Conservation (phyloP, 2,329 filamentous ascomycete genomes). For the Nothophaeocryptopus gaeumannii region DNA sequence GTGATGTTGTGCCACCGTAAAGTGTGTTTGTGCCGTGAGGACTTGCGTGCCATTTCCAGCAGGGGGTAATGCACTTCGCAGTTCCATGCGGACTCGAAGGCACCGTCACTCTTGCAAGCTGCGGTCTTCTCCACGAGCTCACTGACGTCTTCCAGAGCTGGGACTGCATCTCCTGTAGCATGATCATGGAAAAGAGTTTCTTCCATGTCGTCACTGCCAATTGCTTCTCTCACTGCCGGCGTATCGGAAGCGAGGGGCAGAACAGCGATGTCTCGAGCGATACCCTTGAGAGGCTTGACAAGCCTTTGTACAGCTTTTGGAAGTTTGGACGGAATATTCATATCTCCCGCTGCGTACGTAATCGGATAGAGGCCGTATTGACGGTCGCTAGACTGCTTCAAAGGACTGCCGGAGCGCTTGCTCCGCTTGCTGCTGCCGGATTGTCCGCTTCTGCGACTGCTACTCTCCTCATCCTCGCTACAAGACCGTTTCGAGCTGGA, state of each 20-base stretch:
- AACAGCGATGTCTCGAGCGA: conserved; percentile 1
- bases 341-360: neutral
- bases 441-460: neutral
- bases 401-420: neutral
- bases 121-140: conserved; percentile 1
- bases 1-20: conserved; percentile 2
- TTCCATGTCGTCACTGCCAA: neutral
- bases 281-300: conserved; percentile 1
- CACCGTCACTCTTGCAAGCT: conserved; percentile 1
- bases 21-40: neutral
- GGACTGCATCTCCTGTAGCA: neutral
- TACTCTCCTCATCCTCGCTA: neutral
- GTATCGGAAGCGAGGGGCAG: neutral
- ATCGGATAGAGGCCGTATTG: conserved; percentile 1
- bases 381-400: neutral
- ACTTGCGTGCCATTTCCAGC: neutral
- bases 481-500: neutral
- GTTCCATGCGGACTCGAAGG: conserved; percentile 4
- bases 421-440: conserved; percentile 1
- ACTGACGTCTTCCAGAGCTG: conserved; percentile 1
- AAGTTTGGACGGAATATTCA: conserved; percentile 1
- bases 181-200: conserved; percentile 1
- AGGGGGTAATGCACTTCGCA: conserved; percentile 2
- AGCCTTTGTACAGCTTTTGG: conserved; percentile 2
- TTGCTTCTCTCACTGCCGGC: neutral